phyloP scores from a whole-genome alignment of 2,329 filamentous ascomycete species.

The Pestalotiopsis sp. region DNA sequence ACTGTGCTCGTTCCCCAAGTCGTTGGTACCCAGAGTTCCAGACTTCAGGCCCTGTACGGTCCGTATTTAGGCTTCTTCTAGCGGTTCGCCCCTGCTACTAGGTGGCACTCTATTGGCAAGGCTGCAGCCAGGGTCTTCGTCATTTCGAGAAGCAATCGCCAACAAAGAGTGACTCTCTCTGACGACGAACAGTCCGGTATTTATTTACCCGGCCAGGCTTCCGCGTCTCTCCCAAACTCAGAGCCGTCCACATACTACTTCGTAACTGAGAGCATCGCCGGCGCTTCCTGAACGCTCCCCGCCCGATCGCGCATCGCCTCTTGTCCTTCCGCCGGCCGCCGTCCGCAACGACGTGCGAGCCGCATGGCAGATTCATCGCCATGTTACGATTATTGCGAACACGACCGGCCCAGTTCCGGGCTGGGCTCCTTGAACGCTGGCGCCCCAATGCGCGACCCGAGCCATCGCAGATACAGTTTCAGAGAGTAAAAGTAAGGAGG shows the following conservation, averaged over 20 bases:
- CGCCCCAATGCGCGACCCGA: slow-evolving; percentile 13
- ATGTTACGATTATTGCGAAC: slow-evolving; percentile 32
- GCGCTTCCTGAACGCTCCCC: neutral
- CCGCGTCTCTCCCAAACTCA: neutral
- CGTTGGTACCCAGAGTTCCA: neutral
- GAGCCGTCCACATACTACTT: neutral
- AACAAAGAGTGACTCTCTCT: neutral
- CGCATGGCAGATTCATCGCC: slow-evolving; percentile 22
- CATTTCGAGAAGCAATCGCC: neutral
- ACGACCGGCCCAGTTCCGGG: slow-evolving; percentile 22
- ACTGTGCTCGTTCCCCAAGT: neutral
- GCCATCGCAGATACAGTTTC: slow-evolving; percentile 26
- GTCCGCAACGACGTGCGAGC: slow-evolving; percentile 26
- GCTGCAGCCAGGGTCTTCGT: slow-evolving; percentile 7
- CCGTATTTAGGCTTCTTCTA: neutral
- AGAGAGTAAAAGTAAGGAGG: slow-evolving; percentile 29
- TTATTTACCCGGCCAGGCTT: neutral
- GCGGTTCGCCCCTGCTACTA: slow-evolving; percentile 6
- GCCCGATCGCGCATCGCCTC: neutral
- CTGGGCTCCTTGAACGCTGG: slow-evolving; percentile 17
- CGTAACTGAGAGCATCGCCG: neutral
- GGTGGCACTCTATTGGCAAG: neutral
- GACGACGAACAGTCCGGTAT: neutral
- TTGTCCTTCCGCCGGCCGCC: slow-evolving; percentile 16
- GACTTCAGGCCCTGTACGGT: neutral